Base-by-base conservation (phyloP, 2,329 filamentous ascomycete species). In the Chaetomiaceae sp. region DNA sequence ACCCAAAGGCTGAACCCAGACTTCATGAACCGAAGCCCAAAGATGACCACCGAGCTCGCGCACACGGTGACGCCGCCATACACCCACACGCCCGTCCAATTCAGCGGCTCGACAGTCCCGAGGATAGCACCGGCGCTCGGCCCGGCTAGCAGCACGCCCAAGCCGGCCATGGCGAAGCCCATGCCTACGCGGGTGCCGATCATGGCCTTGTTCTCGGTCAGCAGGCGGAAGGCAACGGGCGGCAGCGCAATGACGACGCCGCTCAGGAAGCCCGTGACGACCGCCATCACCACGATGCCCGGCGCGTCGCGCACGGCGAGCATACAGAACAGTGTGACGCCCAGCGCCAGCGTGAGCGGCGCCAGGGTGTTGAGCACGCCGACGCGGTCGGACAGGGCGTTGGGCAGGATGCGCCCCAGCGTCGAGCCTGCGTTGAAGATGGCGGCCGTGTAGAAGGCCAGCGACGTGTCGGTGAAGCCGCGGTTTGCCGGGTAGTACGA, bases 181-280 rank as follows among this genome's bases (percentile, higher is more conserved):
- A 61, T 60, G 1, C 70, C 69, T 14, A 71, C 65, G 6, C 70
- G 58, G 2, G 66, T 70, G 4, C 71, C 71, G 11, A 73, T 57
- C 45, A 62, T 66, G 15, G 58, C 55, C 50, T 66, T 66, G 51
- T 73, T 62, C n/a, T 55, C 45, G 0, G 68, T 71, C 14, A 74
- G 54, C 2, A 50, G 55, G 6, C 62, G 61, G 40, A 73, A 65
- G 36, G 62, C 60, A 1, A 68, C 62, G 1, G 68, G 64, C 5
- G 67, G 67, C 26, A 73, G 55, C 1, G 67, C 60, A 37, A 71
- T 63, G 55, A 72, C 63, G 33, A 67, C 65, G 34, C 70, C 71
- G 18, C 60, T 64, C 53, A 69, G 68, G 56, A 71, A 69, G 15
- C 69, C 70, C 44, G 61, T 63, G 33, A 70, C 52, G 5, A 70